Conservation (phyloP, 306 rosid species). For the Pterocarpus macrocarpus region DNA sequence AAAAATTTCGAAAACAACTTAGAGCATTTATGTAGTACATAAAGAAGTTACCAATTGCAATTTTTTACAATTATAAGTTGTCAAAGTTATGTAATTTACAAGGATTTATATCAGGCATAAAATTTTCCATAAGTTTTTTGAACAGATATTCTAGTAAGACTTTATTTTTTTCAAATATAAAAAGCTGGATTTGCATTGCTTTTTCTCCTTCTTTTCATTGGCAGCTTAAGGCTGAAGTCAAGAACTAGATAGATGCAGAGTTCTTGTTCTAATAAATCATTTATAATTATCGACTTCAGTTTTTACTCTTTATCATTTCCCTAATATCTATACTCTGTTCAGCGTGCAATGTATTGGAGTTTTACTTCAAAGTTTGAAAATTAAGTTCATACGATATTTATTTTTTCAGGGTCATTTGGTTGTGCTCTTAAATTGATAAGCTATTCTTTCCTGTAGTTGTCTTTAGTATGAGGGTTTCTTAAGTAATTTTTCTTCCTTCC, state of each 20-base stretch:
- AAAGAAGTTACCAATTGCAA: not conserved
- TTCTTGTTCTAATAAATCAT: constrained; percentile 3
- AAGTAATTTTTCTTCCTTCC: constrained; percentile 1
- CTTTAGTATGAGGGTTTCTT: not conserved
- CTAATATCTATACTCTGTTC: too few species aligned
- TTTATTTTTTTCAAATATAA: not conserved
- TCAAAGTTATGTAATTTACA: constrained; percentile 4
- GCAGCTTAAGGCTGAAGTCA: not conserved
- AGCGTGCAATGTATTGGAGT: too few species aligned
- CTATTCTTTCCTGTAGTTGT: not conserved
- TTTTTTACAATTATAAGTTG: not conserved
- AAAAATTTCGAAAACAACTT: not conserved
- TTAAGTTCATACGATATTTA: too few species aligned
- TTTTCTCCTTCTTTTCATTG: not conserved
- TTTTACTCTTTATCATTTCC: not conserved
- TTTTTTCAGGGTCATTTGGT: not conserved
- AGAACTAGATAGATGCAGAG: not conserved
- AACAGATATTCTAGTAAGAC: not conserved
- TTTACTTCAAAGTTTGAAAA: too few species aligned
- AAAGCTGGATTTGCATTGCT: not conserved
- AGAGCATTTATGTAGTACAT: too few species aligned
- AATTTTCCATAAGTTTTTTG: not conserved
- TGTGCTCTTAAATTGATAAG: not conserved
- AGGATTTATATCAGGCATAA: not conserved
- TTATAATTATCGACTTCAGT: not conserved